phyloP scores from a whole-genome alignment of 2,329 filamentous ascomycete genomes.

The Colletotrichum tabaci region DNA sequence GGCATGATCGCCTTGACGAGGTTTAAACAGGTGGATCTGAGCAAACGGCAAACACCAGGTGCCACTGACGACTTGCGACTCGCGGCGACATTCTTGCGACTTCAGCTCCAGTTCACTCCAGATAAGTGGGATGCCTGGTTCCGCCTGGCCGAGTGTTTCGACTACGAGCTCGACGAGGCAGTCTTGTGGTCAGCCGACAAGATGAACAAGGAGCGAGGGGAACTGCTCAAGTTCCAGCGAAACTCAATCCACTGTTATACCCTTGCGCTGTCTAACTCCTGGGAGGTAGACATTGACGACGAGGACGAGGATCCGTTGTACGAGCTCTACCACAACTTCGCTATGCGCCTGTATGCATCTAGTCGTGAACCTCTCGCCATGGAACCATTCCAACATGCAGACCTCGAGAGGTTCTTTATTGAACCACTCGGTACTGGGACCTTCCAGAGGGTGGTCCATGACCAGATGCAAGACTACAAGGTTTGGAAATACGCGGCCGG shows the following conservation, averaged over 20 bases:
- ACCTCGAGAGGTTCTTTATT: conserved; percentile 72
- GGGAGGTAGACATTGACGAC: conserved; percentile 58
- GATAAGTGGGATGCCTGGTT: conserved; percentile 95
- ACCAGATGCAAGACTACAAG: conserved; percentile 72
- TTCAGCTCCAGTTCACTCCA: conserved; percentile 86
- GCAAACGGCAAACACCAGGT: conserved; percentile 81
- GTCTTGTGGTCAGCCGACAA: conserved; percentile 93
- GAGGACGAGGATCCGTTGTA: conserved; percentile 69
- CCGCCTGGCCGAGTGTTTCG: conserved; percentile 87
- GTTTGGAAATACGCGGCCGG: conserved; percentile 74
- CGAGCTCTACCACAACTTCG: conserved; percentile 73
- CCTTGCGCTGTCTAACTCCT: conserved; percentile 70
- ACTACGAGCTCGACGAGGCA: conserved; percentile 88
- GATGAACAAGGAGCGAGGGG: conserved; percentile 85
- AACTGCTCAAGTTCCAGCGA: conserved; percentile 82
- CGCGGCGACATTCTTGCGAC: conserved; percentile 82
- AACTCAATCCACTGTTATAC: conserved; percentile 87
- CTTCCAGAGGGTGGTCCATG: conserved; percentile 66
- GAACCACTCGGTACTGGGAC: conserved; percentile 65
- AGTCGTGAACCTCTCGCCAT: conserved; percentile 75
- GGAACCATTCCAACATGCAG: conserved; percentile 71
- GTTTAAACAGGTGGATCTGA: conserved; percentile 79
- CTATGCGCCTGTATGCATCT: conserved; percentile 73
- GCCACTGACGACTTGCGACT: conserved; percentile 89
- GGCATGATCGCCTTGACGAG: conserved; percentile 91